Conservation (phyloP, 2,329 filamentous ascomycete genomes). For the Stachybotrys echinatus region DNA sequence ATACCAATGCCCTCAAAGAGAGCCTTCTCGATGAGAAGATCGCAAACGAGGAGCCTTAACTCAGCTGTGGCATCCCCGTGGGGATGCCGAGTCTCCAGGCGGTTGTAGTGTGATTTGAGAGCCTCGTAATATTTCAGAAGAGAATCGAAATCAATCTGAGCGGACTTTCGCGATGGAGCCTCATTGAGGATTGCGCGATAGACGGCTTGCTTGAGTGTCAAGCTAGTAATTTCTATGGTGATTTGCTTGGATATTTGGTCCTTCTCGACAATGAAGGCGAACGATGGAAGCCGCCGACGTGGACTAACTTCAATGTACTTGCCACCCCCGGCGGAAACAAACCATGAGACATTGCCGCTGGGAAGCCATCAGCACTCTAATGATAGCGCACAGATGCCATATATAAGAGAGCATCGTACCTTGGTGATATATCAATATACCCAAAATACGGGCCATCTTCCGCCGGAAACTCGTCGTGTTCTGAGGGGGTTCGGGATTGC, state of each 20-base stretch:
- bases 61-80: conserved; percentile 13
- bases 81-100: conserved; percentile 5
- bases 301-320: conserved; percentile 16
- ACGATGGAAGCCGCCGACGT: conserved; percentile 9
- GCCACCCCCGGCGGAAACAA: conserved; percentile 20
- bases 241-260: conserved; percentile 13
- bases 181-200: conserved; percentile 28
- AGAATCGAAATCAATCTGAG: conserved; percentile 14
- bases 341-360: conserved; percentile 17
- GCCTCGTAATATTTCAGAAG: conserved; percentile 16
- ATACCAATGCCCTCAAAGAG: conserved; percentile 20
- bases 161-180: conserved; percentile 2
- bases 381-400: not conserved
- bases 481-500: conserved; percentile 2
- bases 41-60: conserved; percentile 18
- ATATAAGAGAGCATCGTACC: conserved; percentile 10
- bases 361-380: not conserved
- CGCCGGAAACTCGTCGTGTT: conserved; percentile 9
- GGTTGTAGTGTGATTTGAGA: conserved; percentile 12
- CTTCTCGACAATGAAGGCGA: conserved; percentile 22
- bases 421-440: conserved; percentile 17
- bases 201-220: conserved; percentile 28
- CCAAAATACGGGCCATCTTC: conserved; percentile 16
- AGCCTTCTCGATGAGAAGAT: conserved; percentile 18
- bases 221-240: conserved; percentile 22